phyloP scores from a whole-genome alignment of 805 yeast species.

The Huiozyma sinensis region DNA sequence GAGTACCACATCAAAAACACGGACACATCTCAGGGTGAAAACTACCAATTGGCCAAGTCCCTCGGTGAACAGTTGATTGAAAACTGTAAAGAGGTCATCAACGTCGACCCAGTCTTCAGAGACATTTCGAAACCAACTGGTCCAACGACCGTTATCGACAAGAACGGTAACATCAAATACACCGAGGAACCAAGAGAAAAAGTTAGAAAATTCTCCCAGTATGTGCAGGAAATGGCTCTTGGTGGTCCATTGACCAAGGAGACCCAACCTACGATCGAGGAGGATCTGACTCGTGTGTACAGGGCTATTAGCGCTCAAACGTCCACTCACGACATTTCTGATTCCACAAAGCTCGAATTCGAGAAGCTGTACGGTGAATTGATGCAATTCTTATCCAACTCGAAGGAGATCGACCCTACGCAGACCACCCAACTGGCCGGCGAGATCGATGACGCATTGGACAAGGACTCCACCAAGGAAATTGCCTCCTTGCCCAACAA shows the following conservation, averaged over 20 bases:
- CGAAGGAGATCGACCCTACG: constrained; percentile 61
- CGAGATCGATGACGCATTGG: constrained; percentile 39
- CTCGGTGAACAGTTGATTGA: constrained; percentile 91
- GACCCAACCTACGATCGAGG: constrained; percentile 66
- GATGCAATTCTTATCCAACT: constrained; percentile 54
- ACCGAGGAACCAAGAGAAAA: constrained; percentile 80
- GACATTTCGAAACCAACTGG: constrained; percentile 92
- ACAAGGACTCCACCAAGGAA: constrained; percentile 54
- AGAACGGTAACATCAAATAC: constrained; percentile 78
- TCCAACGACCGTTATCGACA: constrained; percentile 81
- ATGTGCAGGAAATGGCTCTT: constrained; percentile 90
- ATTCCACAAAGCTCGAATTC: constrained; percentile 58
- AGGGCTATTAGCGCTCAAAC: constrained; percentile 72
- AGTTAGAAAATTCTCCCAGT: constrained; percentile 89
- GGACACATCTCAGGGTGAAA: constrained; percentile 71
- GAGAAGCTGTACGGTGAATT: constrained; percentile 62
- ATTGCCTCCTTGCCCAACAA: constrained; percentile 74
- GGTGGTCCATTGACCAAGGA: constrained; percentile 76
- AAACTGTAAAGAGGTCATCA: constrained; percentile 81
- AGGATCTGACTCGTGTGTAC: constrained; percentile 76
- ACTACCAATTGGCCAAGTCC: constrained; percentile 80
- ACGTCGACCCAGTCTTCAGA: constrained; percentile 82
- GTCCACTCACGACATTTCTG: constrained; percentile 32
- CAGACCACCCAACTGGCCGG: constrained; percentile 50
- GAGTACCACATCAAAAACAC: constrained; percentile 66